Base-by-base conservation (phyloP, 306 rosid genomes). In the Trichosanthes cucumerina region DNA sequence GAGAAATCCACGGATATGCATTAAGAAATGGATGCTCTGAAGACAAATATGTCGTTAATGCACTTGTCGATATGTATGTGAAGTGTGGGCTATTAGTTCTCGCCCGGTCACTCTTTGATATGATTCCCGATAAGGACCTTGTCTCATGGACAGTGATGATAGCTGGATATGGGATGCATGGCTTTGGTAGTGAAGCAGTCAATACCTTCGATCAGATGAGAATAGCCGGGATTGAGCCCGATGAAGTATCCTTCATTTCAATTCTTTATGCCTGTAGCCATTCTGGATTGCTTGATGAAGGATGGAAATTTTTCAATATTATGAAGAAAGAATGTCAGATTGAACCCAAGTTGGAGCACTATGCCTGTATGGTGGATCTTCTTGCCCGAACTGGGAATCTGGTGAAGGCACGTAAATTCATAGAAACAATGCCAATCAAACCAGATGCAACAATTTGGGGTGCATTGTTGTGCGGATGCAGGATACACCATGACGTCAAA, bases 351-450 rank as follows among this genome's bases (percentile, higher is more conserved):
- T 80, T 87, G 80, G 89, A 87, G 79, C 96, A 89, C 70, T 89
- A 86, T 82, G 89, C 96, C 8, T 87, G 96, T 68, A 89, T 91
- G 93, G 91, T 89, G 54, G 96, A 91, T 86, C 93, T 90, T 78
- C 92, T 90, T 57, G 79, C 91, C 41, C 91, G 96, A n/a, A 82
- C 85, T 4, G 91, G 96, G 74, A 87, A 88, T 80, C 86, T 91
- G 21, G 60, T 80, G 3, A 76, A 80, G 87, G 96, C 93, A 1
- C 88, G 80, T 78, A 83, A 31, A 33, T 91, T 91, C 81, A 86
- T 91, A 8, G 43, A 91, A 79, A 66, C 54, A 31, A 88, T 91
- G 88, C 91, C 96, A 38, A 85, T 88, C 66, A 52, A 86, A 83
- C 89, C 91, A 63, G 93, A 87, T 81, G 96, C 91, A 73, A 88